phyloP scores from a whole-genome alignment of 768 basidiomycete genomes.

The Pisolithus albus region DNA sequence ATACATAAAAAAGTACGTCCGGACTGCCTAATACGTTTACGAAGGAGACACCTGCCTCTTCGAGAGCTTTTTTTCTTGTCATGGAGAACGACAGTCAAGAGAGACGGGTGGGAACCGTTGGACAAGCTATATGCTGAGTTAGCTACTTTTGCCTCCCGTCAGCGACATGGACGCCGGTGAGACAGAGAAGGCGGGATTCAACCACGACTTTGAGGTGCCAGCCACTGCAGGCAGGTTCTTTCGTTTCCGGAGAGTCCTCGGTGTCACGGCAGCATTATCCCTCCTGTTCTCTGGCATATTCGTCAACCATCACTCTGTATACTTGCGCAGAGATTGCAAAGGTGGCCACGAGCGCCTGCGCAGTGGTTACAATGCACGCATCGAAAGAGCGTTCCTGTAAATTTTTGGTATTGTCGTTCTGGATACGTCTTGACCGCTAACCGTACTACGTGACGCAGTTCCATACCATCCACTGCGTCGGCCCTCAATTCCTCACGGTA shows the following conservation, averaged over 20 bases:
- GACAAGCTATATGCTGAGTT: too few relatives aligned
- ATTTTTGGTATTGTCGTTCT: slow-evolving; percentile 7
- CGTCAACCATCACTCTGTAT: not conserved
- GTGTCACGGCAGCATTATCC: slow-evolving; percentile 1
- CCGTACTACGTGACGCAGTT: slow-evolving; percentile 31
- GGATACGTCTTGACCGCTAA: not conserved
- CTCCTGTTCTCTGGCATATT: slow-evolving; percentile 9
- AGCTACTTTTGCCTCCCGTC: too few relatives aligned
- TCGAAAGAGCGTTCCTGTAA: slow-evolving; percentile 33
- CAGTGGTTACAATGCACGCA: slow-evolving; percentile 9
- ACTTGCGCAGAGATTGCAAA: not conserved
- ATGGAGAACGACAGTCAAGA: too few relatives aligned
- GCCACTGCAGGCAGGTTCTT: not conserved
- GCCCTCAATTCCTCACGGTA: slow-evolving; percentile 50
- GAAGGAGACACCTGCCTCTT: too few relatives aligned
- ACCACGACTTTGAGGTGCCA: slow-evolving; percentile 4
- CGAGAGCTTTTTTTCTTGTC: too few relatives aligned
- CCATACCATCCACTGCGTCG: slow-evolving; percentile 49
- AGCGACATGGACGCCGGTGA: slow-evolving; percentile 12
- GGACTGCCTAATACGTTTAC: too few relatives aligned
- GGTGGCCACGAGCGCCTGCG: slow-evolving; percentile 1
- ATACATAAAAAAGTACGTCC: too few relatives aligned
- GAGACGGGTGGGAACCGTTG: too few relatives aligned
- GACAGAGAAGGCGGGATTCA: slow-evolving; percentile 6
- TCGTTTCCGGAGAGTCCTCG: slow-evolving; percentile 4